Conservation (phyloP, 169 alveolate species). For the Plasmodium vinckei region DNA sequence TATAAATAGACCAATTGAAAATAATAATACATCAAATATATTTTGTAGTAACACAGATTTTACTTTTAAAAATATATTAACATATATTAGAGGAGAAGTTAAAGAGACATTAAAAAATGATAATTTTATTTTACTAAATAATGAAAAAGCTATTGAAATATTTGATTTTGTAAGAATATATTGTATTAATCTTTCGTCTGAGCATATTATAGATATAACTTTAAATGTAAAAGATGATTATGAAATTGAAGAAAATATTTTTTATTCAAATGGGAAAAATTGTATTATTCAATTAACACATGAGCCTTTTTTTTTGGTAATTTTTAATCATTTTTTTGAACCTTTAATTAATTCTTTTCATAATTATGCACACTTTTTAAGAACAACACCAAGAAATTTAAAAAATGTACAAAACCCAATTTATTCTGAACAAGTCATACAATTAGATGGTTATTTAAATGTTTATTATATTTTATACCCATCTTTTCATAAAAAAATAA, state of each 20-base stretch:
- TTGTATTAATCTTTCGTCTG: constrained; percentile 53
- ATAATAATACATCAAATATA: neutral
- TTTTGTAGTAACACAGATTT: constrained; percentile 3
- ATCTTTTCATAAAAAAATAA: constrained; percentile 48
- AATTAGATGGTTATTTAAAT: constrained; percentile 62
- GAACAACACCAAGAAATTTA: constrained; percentile 11
- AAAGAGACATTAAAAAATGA: constrained; percentile 41
- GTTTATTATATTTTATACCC: constrained; percentile 62
- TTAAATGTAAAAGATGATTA: constrained; percentile 48
- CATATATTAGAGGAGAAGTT: constrained; percentile 54
- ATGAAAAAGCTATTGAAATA: constrained; percentile 57
- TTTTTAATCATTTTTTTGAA: constrained; percentile 56
- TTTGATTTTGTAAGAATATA: constrained; percentile 55
- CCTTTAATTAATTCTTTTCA: constrained; percentile 67
- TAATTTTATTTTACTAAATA: constrained; percentile 37
- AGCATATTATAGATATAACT: constrained; percentile 57
- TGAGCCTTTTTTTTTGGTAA: constrained; percentile 50
- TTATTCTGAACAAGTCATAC: constrained; percentile 33
- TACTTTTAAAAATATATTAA: constrained; percentile 35
- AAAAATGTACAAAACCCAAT: constrained; percentile 37
- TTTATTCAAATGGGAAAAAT: constrained; percentile 53
- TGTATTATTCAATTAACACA: constrained; percentile 43
- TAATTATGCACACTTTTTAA: constrained; percentile 56
- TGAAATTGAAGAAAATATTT: constrained; percentile 58
- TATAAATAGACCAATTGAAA: neutral